These are phyloP conservation scores for Elsinoe fawcettii DNA, from an alignment of 2,329 filamentous ascomycete species.

Conservation along the genomic window DNA sequence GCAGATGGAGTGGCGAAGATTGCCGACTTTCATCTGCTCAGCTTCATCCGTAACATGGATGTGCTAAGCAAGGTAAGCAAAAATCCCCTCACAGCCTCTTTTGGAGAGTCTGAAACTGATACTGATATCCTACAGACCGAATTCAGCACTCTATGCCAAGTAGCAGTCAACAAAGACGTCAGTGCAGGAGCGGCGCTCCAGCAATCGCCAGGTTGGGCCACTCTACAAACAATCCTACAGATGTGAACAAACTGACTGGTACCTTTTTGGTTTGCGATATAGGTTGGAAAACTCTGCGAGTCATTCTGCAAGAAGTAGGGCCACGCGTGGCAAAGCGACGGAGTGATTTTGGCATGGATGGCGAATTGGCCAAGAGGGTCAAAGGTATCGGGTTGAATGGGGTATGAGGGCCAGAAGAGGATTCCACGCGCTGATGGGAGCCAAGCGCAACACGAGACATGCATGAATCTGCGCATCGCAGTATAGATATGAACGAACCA, in stretches of 20 bases:
- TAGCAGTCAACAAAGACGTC: constrained; percentile 73
- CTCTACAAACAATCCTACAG: constrained; percentile 76
- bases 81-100: neutral
- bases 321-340: constrained; percentile 64
- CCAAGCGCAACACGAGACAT: neutral
- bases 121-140: constrained; percentile 59
- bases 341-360: constrained; percentile 19
- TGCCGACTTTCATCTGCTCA: constrained; percentile 92
- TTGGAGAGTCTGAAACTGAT: constrained; percentile 9
- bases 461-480: neutral
- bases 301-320: constrained; percentile 94
- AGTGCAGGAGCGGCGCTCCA: constrained; percentile 75
- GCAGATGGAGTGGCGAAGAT: constrained; percentile 59
- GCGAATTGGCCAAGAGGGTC: constrained; percentile 26
- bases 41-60: constrained; percentile 71
- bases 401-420: constrained; percentile 32
- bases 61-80: constrained; percentile 70
- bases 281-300: constrained; percentile 51
- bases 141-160: constrained; percentile 73
- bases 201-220: constrained; percentile 87
- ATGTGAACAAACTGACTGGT: constrained; percentile 26
- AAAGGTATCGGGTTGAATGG: constrained; percentile 18
- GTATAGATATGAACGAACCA: neutral
- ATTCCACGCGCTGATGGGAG: neutral
- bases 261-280: constrained; percentile 17